phyloP scores from a whole-genome alignment of 768 basidiomycete species.

The Hygrocybe coccinea region DNA sequence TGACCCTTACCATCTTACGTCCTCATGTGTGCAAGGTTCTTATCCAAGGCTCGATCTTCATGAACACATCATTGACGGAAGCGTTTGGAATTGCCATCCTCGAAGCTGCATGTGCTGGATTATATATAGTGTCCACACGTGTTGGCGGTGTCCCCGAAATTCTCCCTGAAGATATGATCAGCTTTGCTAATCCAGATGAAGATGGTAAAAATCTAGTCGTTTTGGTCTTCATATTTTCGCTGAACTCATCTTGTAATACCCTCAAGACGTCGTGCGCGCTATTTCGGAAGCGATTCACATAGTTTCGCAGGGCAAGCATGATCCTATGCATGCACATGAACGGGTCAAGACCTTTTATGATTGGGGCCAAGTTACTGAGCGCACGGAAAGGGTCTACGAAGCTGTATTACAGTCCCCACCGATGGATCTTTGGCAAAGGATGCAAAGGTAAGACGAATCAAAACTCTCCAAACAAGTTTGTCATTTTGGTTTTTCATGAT shows the following conservation, averaged over 20 bases:
- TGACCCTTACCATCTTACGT: background rate
- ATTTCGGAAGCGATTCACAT: slow-evolving; percentile 75
- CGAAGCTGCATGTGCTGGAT: slow-evolving; percentile 91
- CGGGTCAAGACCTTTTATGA: slow-evolving; percentile 80
- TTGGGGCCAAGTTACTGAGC: slow-evolving; percentile 73
- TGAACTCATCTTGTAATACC: background rate
- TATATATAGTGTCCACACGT: slow-evolving; percentile 89
- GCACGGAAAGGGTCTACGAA: slow-evolving; percentile 82
- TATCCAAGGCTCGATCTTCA: slow-evolving; percentile 78
- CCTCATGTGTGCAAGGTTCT: slow-evolving; percentile 56
- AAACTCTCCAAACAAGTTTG: too few species aligned
- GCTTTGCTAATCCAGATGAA: slow-evolving; percentile 89
- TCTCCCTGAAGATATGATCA: slow-evolving; percentile 89
- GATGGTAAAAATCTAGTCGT: slow-evolving; percentile 55
- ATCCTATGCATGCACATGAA: slow-evolving; percentile 70
- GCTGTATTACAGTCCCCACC: slow-evolving; percentile 56
- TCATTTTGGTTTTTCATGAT: background rate
- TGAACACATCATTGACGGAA: slow-evolving; percentile 95
- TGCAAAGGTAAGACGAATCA: slow-evolving; percentile 55
- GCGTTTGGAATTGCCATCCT: slow-evolving; percentile 97
- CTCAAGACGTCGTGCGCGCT: slow-evolving; percentile 75
- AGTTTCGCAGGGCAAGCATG: slow-evolving; percentile 62
- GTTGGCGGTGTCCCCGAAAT: slow-evolving; percentile 97
- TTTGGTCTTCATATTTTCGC: background rate
- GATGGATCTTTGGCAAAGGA: slow-evolving; percentile 71